Evolutionary conservation across 371 early-diverging fungal genomes (phyloP).

Genomic region (Saksenaea vasiformis): DNA sequence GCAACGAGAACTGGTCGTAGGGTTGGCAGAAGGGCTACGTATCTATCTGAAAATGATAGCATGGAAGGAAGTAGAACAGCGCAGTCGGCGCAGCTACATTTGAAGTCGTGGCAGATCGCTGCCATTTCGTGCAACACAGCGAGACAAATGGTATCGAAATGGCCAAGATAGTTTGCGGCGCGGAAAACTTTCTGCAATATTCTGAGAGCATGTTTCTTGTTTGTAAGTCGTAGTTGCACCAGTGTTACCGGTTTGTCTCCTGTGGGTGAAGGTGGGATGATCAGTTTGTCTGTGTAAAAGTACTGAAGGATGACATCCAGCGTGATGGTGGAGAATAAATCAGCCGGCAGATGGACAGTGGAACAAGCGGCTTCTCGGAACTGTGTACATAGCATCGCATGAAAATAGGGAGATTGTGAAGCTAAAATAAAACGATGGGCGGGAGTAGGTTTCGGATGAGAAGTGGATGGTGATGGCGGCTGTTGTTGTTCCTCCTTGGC

Average conservation of each 20-base stretch:
- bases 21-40: slow-evolving; percentile 21
- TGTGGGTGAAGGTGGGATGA: slow-evolving; percentile 13
- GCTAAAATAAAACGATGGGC: slow-evolving; percentile 48
- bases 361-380: slow-evolving; percentile 20
- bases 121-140: slow-evolving; percentile 36
- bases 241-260: slow-evolving; percentile 1
- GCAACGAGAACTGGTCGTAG: slow-evolving; percentile 25
- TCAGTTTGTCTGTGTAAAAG: slow-evolving; percentile 25
- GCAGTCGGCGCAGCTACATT: slow-evolving; percentile 44
- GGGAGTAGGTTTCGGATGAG: slow-evolving; percentile 16
- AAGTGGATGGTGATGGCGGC: slow-evolving; percentile 12
- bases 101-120: slow-evolving; percentile 39
- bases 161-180: slow-evolving; percentile 44
- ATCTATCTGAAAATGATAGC: slow-evolving; percentile 42
- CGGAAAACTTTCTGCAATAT: slow-evolving; percentile 43
- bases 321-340: slow-evolving; percentile 23
- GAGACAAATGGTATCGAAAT: slow-evolving; percentile 29
- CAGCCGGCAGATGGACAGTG: slow-evolving; percentile 24
- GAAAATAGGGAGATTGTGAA: slow-evolving; percentile 45
- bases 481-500: slow-evolving; percentile 5
- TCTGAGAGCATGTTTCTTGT: slow-evolving; percentile 39
- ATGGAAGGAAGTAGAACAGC: slow-evolving; percentile 45
- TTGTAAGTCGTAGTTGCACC: slow-evolving; percentile 20
- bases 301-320: slow-evolving; percentile 24
- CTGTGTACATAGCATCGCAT: slow-evolving; percentile 37